Conservation (phyloP, 495 filamentous ascomycete species). For the Hypoxylon rickii region DNA sequence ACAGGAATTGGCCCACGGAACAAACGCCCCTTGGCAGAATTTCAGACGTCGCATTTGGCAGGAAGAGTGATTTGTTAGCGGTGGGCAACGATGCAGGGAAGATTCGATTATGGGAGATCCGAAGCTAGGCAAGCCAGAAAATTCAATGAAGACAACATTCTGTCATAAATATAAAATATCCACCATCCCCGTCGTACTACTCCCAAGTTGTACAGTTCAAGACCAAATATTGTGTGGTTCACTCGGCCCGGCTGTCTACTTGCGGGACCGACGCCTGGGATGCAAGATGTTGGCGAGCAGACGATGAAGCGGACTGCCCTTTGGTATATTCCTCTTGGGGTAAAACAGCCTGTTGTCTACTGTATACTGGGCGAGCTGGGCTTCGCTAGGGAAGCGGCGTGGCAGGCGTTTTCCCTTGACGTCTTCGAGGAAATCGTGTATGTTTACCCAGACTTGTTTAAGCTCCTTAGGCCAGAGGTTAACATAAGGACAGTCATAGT, state of each 20-base stretch:
- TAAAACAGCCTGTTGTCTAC: constrained; percentile 13
- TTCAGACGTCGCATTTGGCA: constrained; percentile 77
- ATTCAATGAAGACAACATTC: too few relatives aligned
- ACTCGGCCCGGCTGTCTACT: not conserved
- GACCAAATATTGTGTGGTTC: not conserved
- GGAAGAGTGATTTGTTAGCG: constrained; percentile 69
- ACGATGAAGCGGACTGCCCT: constrained; percentile 38
- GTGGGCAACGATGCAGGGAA: constrained; percentile 87
- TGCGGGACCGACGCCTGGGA: not conserved
- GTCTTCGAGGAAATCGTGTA: constrained; percentile 43
- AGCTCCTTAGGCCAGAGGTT: constrained; percentile 32
- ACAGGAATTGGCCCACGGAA: constrained; percentile 93
- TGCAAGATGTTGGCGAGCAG: constrained; percentile 18
- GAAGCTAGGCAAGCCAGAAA: constrained; percentile 38
- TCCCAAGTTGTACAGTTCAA: too few relatives aligned
- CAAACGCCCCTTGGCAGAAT: constrained; percentile 88
- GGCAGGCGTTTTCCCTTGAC: constrained; percentile 16
- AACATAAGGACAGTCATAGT: not conserved
- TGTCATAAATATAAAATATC: constrained; percentile 7
- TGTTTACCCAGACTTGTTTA: constrained; percentile 41
- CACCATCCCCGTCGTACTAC: too few relatives aligned
- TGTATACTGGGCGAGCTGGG: constrained; percentile 35
- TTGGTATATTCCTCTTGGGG: constrained; percentile 22
- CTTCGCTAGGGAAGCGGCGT: constrained; percentile 23
- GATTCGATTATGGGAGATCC: constrained; percentile 86